A percentile compares a stretch with the other conserved stretches of the same genome.
Conservation (phyloP, 2,329 filamentous ascomycete genomes). For the Reticulascus tulasneorum region DNA sequence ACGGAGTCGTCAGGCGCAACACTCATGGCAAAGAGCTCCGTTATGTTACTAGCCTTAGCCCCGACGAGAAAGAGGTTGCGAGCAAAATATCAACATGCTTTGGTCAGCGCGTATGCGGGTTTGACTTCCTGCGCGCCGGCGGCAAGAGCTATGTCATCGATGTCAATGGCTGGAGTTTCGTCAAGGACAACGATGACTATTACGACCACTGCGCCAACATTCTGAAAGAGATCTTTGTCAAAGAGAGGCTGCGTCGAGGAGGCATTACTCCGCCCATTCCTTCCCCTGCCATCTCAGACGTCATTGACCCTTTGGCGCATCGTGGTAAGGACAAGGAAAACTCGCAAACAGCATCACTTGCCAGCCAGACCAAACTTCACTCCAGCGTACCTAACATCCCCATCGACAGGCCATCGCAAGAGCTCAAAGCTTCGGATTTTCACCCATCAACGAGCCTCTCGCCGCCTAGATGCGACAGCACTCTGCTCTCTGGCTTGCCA, state of each 20-base stretch:
- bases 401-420: no score
- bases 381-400: no score
- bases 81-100: slow-evolving; percentile 87
- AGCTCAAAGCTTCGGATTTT: slow-evolving; percentile 14
- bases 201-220: slow-evolving; percentile 89
- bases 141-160: slow-evolving; percentile 97
- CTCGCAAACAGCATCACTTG: slow-evolving; percentile 11
- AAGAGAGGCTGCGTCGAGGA: slow-evolving; percentile 65
- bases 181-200: slow-evolving; percentile 98
- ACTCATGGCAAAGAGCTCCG: slow-evolving; percentile 96
- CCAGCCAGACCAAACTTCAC: slow-evolving; percentile 10
- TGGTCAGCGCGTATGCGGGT: slow-evolving; percentile 92
- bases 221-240: slow-evolving; percentile 80
- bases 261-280: slow-evolving; percentile 55
- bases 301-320: slow-evolving; percentile 26
- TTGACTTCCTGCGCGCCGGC: slow-evolving; percentile 83
- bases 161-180: slow-evolving; percentile 99
- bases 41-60: slow-evolving; percentile 81
- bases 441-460: slow-evolving; percentile 13
- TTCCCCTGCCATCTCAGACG: slow-evolving; percentile 43
- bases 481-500: slow-evolving; percentile 27
- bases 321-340: slow-evolving; percentile 37
- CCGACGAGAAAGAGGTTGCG: slow-evolving; percentile 81
- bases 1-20: slow-evolving; percentile 91
- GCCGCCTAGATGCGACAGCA: slow-evolving; percentile 28